Percentiles rank a stretch among this genome's conserved stretches.
Evolutionary conservation across 2,329 filamentous ascomycete species (phyloP).

Genomic region (Aspergillus pseudoterreus): DNA sequence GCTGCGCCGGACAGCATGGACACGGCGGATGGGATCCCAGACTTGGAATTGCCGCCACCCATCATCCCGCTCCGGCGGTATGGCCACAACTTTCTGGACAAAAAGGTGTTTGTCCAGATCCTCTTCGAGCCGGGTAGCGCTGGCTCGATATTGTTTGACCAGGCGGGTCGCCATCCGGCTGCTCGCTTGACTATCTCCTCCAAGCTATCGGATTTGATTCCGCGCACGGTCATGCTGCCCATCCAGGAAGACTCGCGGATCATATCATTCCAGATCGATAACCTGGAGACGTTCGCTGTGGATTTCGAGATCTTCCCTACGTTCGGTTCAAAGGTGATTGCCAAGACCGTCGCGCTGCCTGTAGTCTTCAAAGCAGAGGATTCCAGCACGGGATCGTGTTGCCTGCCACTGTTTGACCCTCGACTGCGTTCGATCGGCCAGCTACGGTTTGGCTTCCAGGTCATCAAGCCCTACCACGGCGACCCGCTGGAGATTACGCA

Average conservation of each 20-base stretch:
- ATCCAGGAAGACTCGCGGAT: conserved; percentile 94
- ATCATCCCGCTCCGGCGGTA: conserved; percentile 94
- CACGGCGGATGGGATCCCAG: conserved; percentile 76
- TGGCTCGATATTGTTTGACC: conserved; percentile 89
- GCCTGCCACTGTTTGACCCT: conserved; percentile 87
- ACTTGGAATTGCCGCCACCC: conserved; percentile 86
- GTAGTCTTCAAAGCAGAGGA: conserved; percentile 74
- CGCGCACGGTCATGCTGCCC: conserved; percentile 89
- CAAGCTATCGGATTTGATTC: conserved; percentile 92
- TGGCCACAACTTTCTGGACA: conserved; percentile 97
- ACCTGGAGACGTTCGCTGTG: conserved; percentile 84
- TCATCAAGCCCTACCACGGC: conserved; percentile 93
- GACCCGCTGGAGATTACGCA: conserved; percentile 94
- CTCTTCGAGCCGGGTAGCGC: conserved; percentile 68
- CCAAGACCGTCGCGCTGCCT: conserved; percentile 87
- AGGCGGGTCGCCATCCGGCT: conserved; percentile 93
- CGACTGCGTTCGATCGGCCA: conserved; percentile 87
- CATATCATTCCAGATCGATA: conserved; percentile 94
- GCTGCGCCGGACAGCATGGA: conserved; percentile 63
- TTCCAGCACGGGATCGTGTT: conserved; percentile 75
- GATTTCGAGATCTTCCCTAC: conserved; percentile 98
- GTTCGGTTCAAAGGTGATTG: conserved; percentile 95
- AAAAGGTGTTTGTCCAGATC: conserved; percentile 92
- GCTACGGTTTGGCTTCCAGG: conserved; percentile 89
- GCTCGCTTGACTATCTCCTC: conserved; percentile 94